Percentiles rank a stretch among this genome's conserved stretches.
phyloP scores from a whole-genome alignment of 1,284 basidiomycete genomes.

The Anthracocystis panici-leucophaei region DNA sequence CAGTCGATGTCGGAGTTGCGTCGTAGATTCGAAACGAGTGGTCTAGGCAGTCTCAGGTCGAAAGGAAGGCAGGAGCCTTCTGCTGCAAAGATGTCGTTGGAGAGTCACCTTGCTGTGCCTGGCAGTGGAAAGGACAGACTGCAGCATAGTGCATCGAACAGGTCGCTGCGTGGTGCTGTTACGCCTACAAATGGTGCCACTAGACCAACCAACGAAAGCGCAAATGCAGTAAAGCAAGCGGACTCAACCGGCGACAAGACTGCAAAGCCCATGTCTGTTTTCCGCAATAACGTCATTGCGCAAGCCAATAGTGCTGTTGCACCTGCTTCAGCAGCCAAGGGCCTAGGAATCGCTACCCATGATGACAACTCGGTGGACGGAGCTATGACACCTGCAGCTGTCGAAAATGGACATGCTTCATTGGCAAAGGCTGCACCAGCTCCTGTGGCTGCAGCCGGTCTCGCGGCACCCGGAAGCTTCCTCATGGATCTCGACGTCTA shows the following conservation, averaged over 20 bases:
- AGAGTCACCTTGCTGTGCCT: conserved; percentile 23
- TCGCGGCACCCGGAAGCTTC: conserved; percentile 42
- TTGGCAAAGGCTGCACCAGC: background rate
- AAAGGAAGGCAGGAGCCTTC: conserved; percentile 23
- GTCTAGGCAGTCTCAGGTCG: conserved; percentile 14
- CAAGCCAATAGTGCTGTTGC: conserved; percentile 8
- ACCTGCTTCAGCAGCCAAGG: conserved; percentile 13
- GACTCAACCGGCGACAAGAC: conserved; percentile 3
- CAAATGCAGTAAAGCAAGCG: background rate
- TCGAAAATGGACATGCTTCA: background rate
- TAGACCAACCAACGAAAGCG: conserved; percentile 9
- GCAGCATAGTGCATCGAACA: conserved; percentile 26
- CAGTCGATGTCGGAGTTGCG: conserved; percentile 45
- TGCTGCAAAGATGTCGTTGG: conserved; percentile 28
- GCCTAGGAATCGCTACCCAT: conserved; percentile 29
- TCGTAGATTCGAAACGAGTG: conserved; percentile 28
- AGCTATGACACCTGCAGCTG: conserved; percentile 3
- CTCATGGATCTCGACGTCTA: conserved; percentile 53
- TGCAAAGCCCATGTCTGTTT: conserved; percentile 12
- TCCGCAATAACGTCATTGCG: conserved; percentile 26
- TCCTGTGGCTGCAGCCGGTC: conserved; percentile 2
- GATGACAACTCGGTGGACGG: conserved; percentile 11
- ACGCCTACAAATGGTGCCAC: conserved; percentile 14
- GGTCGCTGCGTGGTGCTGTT: conserved; percentile 19
- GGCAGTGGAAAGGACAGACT: conserved; percentile 3